Conservation (phyloP, 257 asterid genomes). For the Oldenlandia corymbosa region DNA sequence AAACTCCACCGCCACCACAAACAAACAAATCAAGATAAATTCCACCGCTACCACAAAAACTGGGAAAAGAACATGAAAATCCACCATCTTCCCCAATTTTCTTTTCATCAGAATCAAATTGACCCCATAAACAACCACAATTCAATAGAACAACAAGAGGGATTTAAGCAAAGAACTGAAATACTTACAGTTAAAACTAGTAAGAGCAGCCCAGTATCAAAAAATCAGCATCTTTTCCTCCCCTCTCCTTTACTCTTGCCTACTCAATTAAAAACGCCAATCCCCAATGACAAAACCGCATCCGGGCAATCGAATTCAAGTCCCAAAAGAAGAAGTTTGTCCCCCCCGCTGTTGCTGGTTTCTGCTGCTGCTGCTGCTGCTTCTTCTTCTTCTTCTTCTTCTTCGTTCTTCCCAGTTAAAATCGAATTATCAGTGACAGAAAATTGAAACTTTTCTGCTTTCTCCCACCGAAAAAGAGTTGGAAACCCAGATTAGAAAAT, state of each 20-base stretch:
- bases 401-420: neutral
- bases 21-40: neutral
- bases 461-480: neutral
- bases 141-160: neutral
- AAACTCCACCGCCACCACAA: neutral
- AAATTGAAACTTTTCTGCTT: neutral
- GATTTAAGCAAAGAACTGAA: neutral
- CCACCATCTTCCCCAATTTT: neutral
- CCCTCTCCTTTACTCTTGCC: neutral
- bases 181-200: constrained; percentile 1
- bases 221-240: neutral
- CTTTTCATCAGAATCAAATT: neutral
- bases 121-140: neutral
- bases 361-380: neutral
- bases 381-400: neutral
- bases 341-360: neutral
- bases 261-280: neutral
- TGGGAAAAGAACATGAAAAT: neutral
- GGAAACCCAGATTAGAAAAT: constrained; percentile 12
- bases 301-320: constrained; percentile 4
- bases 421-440: neutral
- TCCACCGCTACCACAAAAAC: neutral
- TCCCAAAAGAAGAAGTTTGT: neutral
- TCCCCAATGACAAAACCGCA: neutral
- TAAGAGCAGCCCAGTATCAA: neutral